Percentiles rank a stretch among this genome's conserved stretches.
These are phyloP conservation scores for Arabidopsis hybrid DNA, from an alignment of 441 rosid species.

Conservation along the genomic window DNA sequence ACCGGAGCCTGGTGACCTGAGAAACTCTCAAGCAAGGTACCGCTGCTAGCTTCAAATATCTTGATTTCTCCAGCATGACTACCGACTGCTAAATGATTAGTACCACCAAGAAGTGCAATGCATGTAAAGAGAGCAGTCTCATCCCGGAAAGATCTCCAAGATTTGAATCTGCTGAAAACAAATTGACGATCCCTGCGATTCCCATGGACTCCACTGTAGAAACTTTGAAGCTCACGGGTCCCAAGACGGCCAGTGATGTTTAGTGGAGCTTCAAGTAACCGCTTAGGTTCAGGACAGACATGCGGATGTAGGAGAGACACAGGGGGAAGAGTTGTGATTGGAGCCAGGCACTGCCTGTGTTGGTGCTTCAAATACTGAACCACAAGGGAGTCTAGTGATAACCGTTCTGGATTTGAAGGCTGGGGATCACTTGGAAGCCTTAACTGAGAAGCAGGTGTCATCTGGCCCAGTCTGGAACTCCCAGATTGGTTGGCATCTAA, in stretches of 20 bases:
- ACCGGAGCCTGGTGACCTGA: conserved; percentile 83
- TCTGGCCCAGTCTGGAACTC: conserved; percentile 56
- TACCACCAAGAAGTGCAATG: conserved; percentile 78
- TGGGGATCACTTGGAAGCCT: conserved; percentile 69
- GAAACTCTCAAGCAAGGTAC: conserved; percentile 75
- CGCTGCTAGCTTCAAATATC: conserved; percentile 75
- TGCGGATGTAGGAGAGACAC: conserved; percentile 95
- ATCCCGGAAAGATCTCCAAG: conserved; percentile 97
- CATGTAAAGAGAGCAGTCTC: conserved; percentile 86
- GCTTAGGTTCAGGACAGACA: conserved; percentile 96
- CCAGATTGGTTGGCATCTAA: conserved; percentile 65
- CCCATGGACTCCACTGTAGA: conserved; percentile 92
- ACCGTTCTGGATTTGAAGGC: conserved; percentile 71
- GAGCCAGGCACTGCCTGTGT: conserved; percentile 99
- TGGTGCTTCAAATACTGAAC: conserved; percentile 98
- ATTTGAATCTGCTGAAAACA: conserved; percentile 93
- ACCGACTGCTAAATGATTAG: conserved; percentile 85
- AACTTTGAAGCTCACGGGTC: conserved; percentile 79
- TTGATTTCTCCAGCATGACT: conserved; percentile 90
- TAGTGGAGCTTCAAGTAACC: conserved; percentile 90
- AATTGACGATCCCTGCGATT: conserved; percentile 96
- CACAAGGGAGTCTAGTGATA: conserved; percentile 86
- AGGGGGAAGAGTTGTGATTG: conserved; percentile 98
- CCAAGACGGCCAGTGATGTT: conserved; percentile 93
- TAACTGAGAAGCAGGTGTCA: conserved; percentile 57